Percentiles rank a stretch among this genome's conserved stretches.
These are phyloP conservation scores for Talaromyces sp. DNA, from an alignment of 2,329 filamentous ascomycete species.

Conservation along the genomic window DNA sequence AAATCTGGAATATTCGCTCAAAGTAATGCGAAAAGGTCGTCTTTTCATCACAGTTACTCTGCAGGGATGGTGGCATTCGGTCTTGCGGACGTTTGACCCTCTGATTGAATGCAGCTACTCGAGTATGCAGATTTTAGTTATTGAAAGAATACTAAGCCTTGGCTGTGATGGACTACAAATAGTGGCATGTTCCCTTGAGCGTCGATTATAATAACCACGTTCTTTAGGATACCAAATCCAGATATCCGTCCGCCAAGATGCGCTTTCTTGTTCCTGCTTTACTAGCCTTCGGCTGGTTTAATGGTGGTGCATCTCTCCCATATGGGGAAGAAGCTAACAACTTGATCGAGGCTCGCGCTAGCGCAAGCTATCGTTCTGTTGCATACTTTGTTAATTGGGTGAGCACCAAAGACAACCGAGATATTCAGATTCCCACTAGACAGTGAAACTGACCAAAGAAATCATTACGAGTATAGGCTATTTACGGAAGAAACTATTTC, in stretches of 20 bases:
- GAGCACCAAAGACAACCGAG: conserved; percentile 2
- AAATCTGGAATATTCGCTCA: not conserved
- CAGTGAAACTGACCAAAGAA: too few relatives aligned
- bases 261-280: conserved; percentile 10
- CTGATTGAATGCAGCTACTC: not conserved
- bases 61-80: conserved; percentile 7
- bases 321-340: conserved; percentile 3
- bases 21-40: not conserved
- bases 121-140: not conserved
- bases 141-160: not conserved
- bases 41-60: not conserved
- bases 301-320: conserved; percentile 14
- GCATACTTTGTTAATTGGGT: conserved; percentile 54
- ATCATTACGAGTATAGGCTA: conserved; percentile 56
- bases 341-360: conserved; percentile 16
- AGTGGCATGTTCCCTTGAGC: conserved; percentile 4
- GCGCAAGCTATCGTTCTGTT: conserved; percentile 36
- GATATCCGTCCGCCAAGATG: conserved; percentile 11
- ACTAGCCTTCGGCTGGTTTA: conserved; percentile 15
- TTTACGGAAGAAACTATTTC: conserved; percentile 80
- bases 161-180: conserved; percentile 14
- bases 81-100: not conserved
- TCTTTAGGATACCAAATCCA: not conserved
- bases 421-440: not conserved
- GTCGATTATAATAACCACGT: not conserved